Evolutionary conservation across 2,329 filamentous ascomycete genomes (phyloP).

Genomic region (Trichophyton verrucosum): DNA sequence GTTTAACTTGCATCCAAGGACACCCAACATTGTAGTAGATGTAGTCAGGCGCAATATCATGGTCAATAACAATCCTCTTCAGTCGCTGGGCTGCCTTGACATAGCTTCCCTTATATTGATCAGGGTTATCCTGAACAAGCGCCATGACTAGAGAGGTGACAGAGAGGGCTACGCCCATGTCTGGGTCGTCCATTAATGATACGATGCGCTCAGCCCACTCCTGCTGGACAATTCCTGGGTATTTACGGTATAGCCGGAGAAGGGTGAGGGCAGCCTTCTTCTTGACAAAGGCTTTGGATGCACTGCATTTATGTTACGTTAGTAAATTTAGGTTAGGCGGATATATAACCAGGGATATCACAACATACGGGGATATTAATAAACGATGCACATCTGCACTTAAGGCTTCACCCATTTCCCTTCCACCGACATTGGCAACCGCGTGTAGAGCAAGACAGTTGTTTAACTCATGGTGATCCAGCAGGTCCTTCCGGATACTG

Average conservation of each 20-base stretch:
- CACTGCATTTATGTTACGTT: conserved; percentile 30
- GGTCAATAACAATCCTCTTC: conserved; percentile 81
- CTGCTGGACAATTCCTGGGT: conserved; percentile 82
- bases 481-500: conserved; percentile 89
- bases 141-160: conserved; percentile 94
- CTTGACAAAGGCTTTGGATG: conserved; percentile 95
- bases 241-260: conserved; percentile 85
- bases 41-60: conserved; percentile 81
- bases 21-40: conserved; percentile 99
- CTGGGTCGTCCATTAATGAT: conserved; percentile 93
- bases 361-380: conserved; percentile 81
- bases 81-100: conserved; percentile 82
- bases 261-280: conserved; percentile 96
- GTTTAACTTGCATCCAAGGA: conserved; percentile 94
- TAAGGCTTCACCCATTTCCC: conserved; percentile 93
- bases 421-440: conserved; percentile 91
- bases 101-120: conserved; percentile 87
- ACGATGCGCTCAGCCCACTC: conserved; percentile 98
- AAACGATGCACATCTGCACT: conserved; percentile 85
- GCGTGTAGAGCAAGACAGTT: conserved; percentile 95
- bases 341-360: conserved; percentile 15
- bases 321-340: neutral
- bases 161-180: conserved; percentile 87
- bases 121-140: conserved; percentile 82
- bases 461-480: conserved; percentile 92